Evolutionary conservation across 2,329 filamentous ascomycete species (phyloP), one percentile per base, ranked within the genome.

Genomic region (Coniochaeta sp.): DNA sequence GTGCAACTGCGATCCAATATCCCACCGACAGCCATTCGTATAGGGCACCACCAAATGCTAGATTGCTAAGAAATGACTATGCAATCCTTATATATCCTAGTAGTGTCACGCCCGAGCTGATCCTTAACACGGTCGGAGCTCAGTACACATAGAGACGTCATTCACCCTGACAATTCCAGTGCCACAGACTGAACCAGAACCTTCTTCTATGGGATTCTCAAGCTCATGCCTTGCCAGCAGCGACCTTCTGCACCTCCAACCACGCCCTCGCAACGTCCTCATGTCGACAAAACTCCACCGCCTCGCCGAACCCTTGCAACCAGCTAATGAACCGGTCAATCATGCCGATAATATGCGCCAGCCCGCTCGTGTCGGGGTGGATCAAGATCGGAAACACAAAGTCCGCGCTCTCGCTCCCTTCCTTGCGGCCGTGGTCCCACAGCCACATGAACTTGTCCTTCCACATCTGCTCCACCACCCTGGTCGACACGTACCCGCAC

Each of bases 391-490:
- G 78, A 58, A 84, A 84, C 0, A 84, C 71, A 36, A 76, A 72
- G 26, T 73, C 67, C 67, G 67, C 58, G 62, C 69, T 58, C 4
- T 68, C 68, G 31, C 69, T 66, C 1, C 65, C 31, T n/a, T 55
- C 66, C 62, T 74, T 69, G 1, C 59, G 28, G 9, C 62, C 72
- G 34, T 77, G 74, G 57, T 77, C 73, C 60, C 75, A 75, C n/a
- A 85, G 72, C 76, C 78, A 87, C 62, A 80, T 74, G 64, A 86
- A 84, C 14, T 81, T 77, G 65, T 85, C 83, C 65, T 76, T 79
- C 84, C 84, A 87, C 74, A 86, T 81, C 62, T 80, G 75, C 73
- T 87, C 83, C 31, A 87, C 77, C 1, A 81, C 75, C 11, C 78
- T 74, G 5, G 80, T 78, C 59, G 82, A 80, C 0, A 86, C 82